These are phyloP conservation scores for Boletus coccyginus DNA, from an alignment of 768 basidiomycete species.

Conservation along the genomic window DNA sequence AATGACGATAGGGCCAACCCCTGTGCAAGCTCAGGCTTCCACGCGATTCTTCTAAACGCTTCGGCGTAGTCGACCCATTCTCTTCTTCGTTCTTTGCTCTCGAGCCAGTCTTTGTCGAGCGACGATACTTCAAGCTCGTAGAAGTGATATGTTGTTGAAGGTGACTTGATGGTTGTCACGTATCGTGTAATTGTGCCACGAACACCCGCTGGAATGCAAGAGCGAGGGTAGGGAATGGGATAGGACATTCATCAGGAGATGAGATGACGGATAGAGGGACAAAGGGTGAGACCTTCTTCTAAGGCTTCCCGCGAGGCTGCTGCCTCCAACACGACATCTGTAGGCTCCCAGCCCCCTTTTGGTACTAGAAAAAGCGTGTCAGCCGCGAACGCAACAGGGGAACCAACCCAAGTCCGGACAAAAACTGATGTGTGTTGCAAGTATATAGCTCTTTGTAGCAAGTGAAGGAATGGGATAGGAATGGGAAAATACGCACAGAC, in stretches of 20 bases:
- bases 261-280: constrained; percentile 70
- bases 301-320: constrained; percentile 89
- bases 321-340: constrained; percentile 78
- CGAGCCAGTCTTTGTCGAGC: constrained; percentile 80
- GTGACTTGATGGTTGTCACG: constrained; percentile 77
- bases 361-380: constrained; percentile 53
- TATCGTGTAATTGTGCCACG: constrained; percentile 83
- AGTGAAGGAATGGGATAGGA: constrained; percentile 2
- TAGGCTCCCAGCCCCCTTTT: constrained; percentile 89
- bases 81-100: constrained; percentile 71
- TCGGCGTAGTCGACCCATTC: constrained; percentile 91
- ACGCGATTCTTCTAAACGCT: constrained; percentile 67
- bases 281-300: constrained; percentile 94
- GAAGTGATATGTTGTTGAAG: constrained; percentile 83
- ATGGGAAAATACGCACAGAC: constrained; percentile 67
- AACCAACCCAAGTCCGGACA: background rate
- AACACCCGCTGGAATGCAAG: constrained; percentile 65
- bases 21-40: constrained; percentile 84
- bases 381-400: constrained; percentile 1
- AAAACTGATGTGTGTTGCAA: constrained; percentile 1
- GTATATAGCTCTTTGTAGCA: background rate
- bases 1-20: constrained; percentile 71
- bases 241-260: constrained; percentile 62
- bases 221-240: constrained; percentile 34
- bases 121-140: constrained; percentile 82